Percentiles rank a stretch among this genome's conserved stretches.
Conservation (phyloP, 495 filamentous ascomycete genomes). For the Pyronema domesticum region DNA sequence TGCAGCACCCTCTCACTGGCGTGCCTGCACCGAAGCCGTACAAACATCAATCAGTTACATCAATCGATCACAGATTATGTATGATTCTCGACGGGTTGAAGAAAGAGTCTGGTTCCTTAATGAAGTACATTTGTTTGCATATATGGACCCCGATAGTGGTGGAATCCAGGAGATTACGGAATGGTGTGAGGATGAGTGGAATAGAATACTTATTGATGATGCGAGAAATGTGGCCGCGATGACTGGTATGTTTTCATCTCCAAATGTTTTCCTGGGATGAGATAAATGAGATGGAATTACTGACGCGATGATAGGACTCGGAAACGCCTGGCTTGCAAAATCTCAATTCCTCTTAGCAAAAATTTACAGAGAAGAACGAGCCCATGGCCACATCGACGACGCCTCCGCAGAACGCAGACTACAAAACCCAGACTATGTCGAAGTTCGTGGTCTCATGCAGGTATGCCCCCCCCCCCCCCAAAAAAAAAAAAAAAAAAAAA, state of each 20-base stretch:
- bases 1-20: slow-evolving; percentile 20
- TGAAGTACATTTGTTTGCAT: slow-evolving; percentile 33
- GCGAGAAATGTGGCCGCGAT: slow-evolving; percentile 29
- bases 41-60: slow-evolving; percentile 26
- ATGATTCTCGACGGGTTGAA: slow-evolving; percentile 22
- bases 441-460: slow-evolving; percentile 31
- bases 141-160: slow-evolving; percentile 30
- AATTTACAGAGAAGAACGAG: slow-evolving; percentile 31
- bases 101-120: slow-evolving; percentile 32
- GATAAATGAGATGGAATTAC: neutral
- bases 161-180: slow-evolving; percentile 30
- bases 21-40: slow-evolving; percentile 21
- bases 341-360: slow-evolving; percentile 32
- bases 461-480: neutral
- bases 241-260: slow-evolving; percentile 25
- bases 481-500: too few relatives aligned
- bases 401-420: slow-evolving; percentile 27
- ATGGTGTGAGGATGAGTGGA: slow-evolving; percentile 33
- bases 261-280: too few relatives aligned
- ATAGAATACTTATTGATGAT: slow-evolving; percentile 28
- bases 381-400: slow-evolving; percentile 16
- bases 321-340: slow-evolving; percentile 33
- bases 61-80: slow-evolving; percentile 27
- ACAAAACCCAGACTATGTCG: slow-evolving; percentile 32
- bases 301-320: slow-evolving; percentile 26